Evolutionary conservation across 331 rosid species (phyloP).

Genomic region (Prunus yedoensis): DNA sequence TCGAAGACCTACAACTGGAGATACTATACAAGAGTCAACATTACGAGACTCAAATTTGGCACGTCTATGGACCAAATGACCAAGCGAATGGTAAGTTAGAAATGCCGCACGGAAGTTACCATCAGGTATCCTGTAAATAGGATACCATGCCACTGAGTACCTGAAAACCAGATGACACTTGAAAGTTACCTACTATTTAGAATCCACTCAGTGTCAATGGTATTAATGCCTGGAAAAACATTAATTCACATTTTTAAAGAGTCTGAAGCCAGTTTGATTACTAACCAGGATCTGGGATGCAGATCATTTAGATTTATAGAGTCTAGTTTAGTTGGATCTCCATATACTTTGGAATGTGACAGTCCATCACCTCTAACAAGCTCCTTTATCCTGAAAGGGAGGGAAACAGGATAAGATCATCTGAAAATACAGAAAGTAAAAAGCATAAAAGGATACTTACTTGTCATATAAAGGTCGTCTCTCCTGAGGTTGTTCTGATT

Average conservation of each 20-base stretch:
- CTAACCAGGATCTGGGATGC: constrained; percentile 81
- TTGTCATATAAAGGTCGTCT: constrained; percentile 67
- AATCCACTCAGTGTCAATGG: constrained; percentile 5
- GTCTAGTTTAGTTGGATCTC: constrained; percentile 60
- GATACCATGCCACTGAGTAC: constrained; percentile 96
- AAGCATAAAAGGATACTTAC: constrained; percentile 36
- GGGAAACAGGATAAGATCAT: constrained; percentile 29
- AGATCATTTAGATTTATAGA: constrained; percentile 59
- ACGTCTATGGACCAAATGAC: constrained; percentile 58
- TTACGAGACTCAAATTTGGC: constrained; percentile 28
- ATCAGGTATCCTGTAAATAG: constrained; percentile 83
- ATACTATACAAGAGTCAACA: constrained; percentile 43
- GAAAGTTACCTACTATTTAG: constrained; percentile 19
- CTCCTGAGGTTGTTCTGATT: constrained; percentile 71
- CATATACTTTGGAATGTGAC: constrained; percentile 40
- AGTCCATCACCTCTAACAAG: constrained; percentile 46
- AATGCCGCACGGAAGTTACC: constrained; percentile 76
- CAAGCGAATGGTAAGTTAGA: constrained; percentile 86
- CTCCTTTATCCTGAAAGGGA: constrained; percentile 64
- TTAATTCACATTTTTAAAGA: background rate
- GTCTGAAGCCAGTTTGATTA: constrained; percentile 7
- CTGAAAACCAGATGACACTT: constrained; percentile 45
- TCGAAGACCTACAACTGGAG: constrained; percentile 87
- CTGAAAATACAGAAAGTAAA: background rate
- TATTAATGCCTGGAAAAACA: background rate